Percentiles rank a stretch among this genome's conserved stretches.
Evolutionary conservation across 108 stramenopile genomes (phyloP).

Genomic region (Skeletonema marinoi): DNA sequence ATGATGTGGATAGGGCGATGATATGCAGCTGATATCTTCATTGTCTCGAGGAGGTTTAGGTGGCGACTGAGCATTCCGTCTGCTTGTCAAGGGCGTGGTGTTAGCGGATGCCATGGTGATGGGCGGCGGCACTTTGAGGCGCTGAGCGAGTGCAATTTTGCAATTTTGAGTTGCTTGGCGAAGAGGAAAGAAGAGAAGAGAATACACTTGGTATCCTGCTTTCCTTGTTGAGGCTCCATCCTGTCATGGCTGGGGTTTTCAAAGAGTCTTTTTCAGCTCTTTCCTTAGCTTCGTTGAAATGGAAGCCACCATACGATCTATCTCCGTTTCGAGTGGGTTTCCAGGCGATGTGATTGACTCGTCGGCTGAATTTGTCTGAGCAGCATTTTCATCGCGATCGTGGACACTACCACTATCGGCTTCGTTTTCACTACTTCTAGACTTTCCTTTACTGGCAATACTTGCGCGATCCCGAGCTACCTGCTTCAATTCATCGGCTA

Average conservation of each 20-base stretch:
- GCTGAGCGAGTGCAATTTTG: no score
- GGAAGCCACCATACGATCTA: conserved; percentile 9
- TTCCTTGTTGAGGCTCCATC: no score
- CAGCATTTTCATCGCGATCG: no score
- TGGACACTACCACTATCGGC: not conserved
- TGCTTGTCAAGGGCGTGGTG: not conserved
- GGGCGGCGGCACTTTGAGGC: no score
- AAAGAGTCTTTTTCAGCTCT: not conserved
- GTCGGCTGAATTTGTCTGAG: no score
- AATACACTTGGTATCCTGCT: not conserved
- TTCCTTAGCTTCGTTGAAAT: conserved; percentile 11
- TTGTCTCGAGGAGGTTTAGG: conserved; percentile 8
- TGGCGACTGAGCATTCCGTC: not conserved
- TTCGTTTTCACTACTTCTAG: not conserved
- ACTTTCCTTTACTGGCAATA: conserved; percentile 9
- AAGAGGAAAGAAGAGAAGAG: not conserved
- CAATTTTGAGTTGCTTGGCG: no score
- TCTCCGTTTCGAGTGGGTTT: not conserved
- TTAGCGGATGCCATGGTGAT: not conserved
- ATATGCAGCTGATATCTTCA: conserved; percentile 34
- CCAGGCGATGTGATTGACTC: not conserved
- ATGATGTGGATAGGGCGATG: conserved; percentile 21
- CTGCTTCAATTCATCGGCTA: conserved; percentile 39
- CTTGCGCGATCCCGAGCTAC: conserved; percentile 33
- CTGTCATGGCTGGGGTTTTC: not conserved